Percentiles rank a stretch among this genome's conserved stretches.
Conservation (phyloP, 306 rosid genomes). For the Medicago arabica region DNA sequence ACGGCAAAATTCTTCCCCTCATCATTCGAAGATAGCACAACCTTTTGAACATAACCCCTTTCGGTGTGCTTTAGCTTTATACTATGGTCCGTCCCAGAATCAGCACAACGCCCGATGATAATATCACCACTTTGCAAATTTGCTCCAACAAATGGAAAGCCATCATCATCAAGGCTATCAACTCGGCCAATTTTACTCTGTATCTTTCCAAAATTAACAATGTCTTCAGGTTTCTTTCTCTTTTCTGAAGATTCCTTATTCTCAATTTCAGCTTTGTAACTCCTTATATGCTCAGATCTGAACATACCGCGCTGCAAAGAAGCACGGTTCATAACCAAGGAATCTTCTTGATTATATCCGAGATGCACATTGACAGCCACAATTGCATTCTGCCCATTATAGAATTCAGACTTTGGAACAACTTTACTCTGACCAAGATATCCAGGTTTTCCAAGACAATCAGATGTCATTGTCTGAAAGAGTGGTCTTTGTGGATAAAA, state of each 20-base stretch:
- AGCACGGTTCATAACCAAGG: slow-evolving; percentile 92
- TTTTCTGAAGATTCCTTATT: slow-evolving; percentile 78
- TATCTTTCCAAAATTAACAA: slow-evolving; percentile 79
- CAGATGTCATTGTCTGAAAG: slow-evolving; percentile 76
- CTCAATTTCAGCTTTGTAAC: slow-evolving; percentile 90
- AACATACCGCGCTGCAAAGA: slow-evolving; percentile 99
- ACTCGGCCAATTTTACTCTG: slow-evolving; percentile 90
- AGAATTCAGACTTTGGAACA: slow-evolving; percentile 75
- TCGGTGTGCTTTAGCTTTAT: slow-evolving; percentile 90
- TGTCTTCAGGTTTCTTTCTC: slow-evolving; percentile 78
- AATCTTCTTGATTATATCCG: slow-evolving; percentile 97
- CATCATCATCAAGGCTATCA: slow-evolving; percentile 95
- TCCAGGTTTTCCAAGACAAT: slow-evolving; percentile 78
- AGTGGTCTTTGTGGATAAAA: slow-evolving; percentile 93
- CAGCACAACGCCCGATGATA: slow-evolving; percentile 85
- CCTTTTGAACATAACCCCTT: slow-evolving; percentile 94
- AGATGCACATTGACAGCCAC: slow-evolving; percentile 96
- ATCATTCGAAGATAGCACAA: slow-evolving; percentile 88
- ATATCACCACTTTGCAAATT: slow-evolving; percentile 92
- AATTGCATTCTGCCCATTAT: slow-evolving; percentile 92
- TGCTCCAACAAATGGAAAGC: slow-evolving; percentile 87
- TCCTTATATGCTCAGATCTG: slow-evolving; percentile 85
- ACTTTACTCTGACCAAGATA: slow-evolving; percentile 47
- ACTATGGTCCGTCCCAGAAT: slow-evolving; percentile 89
- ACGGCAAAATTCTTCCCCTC: slow-evolving; percentile 92